Base-by-base conservation (phyloP, 2,329 filamentous ascomycete genomes). In the Cercospora zeae-maydis region DNA sequence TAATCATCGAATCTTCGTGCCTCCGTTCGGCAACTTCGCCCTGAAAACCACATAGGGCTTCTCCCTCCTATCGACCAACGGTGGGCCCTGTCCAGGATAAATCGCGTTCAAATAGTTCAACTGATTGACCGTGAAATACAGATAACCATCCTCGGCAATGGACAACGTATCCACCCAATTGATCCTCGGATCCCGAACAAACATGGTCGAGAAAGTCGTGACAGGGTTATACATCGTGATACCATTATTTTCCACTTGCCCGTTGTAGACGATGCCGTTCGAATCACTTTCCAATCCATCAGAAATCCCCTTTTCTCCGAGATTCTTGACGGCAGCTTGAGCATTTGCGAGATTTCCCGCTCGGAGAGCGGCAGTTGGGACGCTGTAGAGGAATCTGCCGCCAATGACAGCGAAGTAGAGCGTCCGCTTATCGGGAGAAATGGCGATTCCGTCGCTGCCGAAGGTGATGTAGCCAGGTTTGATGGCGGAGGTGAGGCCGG, bases 251-350 rank as follows among this genome's bases (percentile, higher is more conserved):
- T 83, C 81, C 60, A 79, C 76, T 59, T 80, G 80, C 0, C 80
- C 80, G 14, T 72, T 71, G 51, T 83, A 83, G 7, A 83, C 74
- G 33, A 78, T 70, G 0, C 76, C 78, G 64, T 81, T 81, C 3
- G 73, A 75, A 56, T 83, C 81, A 9, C 77, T 81, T 70, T 83
- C 80, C 16, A 82, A 75, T 0, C 81, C 80, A 67, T 82, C 80
- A 3, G 76, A 81, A 1, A 80, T 74, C 3, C 81, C 80, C 47
- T 81, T 80, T 61, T 82, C 74, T 0, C 79, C 78, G 1, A 74
- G 72, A 16, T 77, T 78, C n/a, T 73, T 67, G 9, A 82, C 77
- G 0, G 75, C 75, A 30, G 75, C 72, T 57, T 77, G 75, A 2
- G 80, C 77, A n/a, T 75, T 58, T 2, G 81, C 63, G 63, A 82